Evolutionary conservation across 1,139 yeast species (phyloP).

Genomic region (Taphrina communis): DNA sequence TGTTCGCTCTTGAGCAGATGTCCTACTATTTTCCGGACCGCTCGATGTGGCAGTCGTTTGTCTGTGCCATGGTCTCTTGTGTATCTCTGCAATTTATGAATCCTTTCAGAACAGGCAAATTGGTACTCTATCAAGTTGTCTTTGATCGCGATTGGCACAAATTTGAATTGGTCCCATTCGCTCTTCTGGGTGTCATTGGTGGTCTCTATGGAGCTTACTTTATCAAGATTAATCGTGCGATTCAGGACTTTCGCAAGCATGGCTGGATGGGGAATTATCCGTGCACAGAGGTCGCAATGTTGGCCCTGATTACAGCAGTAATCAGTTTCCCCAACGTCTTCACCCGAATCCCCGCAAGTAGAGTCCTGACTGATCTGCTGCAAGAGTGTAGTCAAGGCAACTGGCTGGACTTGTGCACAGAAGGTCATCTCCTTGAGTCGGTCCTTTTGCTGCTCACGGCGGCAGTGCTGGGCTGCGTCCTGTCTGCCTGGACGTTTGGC

Average conservation of each 20-base stretch:
- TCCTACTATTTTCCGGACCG: slow-evolving; percentile 65
- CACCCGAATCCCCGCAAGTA: slow-evolving; percentile 59
- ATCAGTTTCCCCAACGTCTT: slow-evolving; percentile 62
- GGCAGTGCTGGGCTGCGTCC: slow-evolving; percentile 56
- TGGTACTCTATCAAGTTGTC: slow-evolving; percentile 65
- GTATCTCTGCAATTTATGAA: slow-evolving; percentile 62
- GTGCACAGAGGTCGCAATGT: slow-evolving; percentile 57
- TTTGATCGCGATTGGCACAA: slow-evolving; percentile 64
- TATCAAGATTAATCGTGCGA: slow-evolving; percentile 58
- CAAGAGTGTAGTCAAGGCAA: slow-evolving; percentile 50
- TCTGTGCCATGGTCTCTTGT: slow-evolving; percentile 66
- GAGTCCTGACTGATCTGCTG: slow-evolving; percentile 56
- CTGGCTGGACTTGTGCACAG: slow-evolving; percentile 55
- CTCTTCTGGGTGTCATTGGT: slow-evolving; percentile 62
- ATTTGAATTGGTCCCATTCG: slow-evolving; percentile 58
- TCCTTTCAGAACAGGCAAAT: slow-evolving; percentile 69
- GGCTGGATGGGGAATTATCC: slow-evolving; percentile 51
- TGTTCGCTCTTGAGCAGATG: slow-evolving; percentile 69
- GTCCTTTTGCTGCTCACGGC: slow-evolving; percentile 56
- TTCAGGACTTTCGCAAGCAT: slow-evolving; percentile 51
- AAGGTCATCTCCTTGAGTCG: slow-evolving; percentile 52
- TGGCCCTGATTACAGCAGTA: slow-evolving; percentile 60
- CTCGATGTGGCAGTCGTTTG: slow-evolving; percentile 64
- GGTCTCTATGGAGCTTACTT: slow-evolving; percentile 65
- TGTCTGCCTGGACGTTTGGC: slow-evolving; percentile 65